Conservation (phyloP, 257 asterid species). For the Nicotiana knightiana region DNA sequence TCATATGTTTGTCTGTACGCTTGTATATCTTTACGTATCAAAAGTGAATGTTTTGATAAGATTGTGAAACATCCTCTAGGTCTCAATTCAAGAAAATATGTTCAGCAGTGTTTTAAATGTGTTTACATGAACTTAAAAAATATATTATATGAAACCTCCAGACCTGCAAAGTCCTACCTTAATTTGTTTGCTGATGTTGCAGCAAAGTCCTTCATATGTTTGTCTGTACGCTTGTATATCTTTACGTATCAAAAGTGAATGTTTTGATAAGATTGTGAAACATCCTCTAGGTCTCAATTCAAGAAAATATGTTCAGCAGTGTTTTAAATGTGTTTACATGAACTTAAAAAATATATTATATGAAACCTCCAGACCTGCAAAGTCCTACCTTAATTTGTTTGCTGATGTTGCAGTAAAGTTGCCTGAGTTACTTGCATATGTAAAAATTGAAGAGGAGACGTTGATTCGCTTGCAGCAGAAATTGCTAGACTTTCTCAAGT, state of each 20-base stretch:
- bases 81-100: not conserved
- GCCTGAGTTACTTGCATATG: conserved; percentile 69
- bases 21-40: not conserved
- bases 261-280: not conserved
- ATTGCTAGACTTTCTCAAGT: conserved; percentile 83
- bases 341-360: not conserved
- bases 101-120: not conserved
- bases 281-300: not conserved
- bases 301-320: not conserved
- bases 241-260: not conserved
- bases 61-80: not conserved
- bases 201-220: conserved; percentile 25
- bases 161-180: conserved; percentile 6
- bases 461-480: conserved; percentile 65
- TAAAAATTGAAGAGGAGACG: conserved; percentile 77
- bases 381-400: conserved; percentile 15
- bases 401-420: conserved; percentile 69
- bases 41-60: not conserved
- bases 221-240: not conserved
- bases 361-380: not conserved
- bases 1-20: not conserved
- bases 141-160: not conserved
- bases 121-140: not conserved
- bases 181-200: conserved; percentile 32
- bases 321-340: conserved; percentile 6